Percentiles rank a stretch among this genome's conserved stretches.
These are phyloP conservation scores for Artomyces pyxidatus DNA, from an alignment of 768 basidiomycete genomes.

Conservation along the genomic window DNA sequence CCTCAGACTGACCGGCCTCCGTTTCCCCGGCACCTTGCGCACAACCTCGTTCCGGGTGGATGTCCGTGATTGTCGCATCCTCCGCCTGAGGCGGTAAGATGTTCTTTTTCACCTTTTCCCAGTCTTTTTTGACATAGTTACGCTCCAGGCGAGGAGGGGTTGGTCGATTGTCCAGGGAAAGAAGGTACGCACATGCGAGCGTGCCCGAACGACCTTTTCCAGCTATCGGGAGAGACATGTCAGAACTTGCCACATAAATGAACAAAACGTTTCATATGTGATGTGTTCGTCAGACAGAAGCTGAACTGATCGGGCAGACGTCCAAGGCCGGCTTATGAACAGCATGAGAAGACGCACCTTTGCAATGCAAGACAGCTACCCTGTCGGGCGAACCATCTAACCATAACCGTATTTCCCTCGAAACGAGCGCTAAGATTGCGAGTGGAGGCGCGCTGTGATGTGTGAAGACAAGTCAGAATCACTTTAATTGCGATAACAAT, in stretches of 20 bases:
- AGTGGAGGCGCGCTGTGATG: conserved; percentile 63
- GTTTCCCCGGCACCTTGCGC: neutral
- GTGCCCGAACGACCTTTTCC: conserved; percentile 85
- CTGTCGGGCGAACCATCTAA: conserved; percentile 53
- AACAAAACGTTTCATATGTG: no score
- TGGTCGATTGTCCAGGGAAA: conserved; percentile 45
- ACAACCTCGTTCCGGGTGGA: neutral
- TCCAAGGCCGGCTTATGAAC: no score
- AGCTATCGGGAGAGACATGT: no score
- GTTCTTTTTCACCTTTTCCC: neutral
- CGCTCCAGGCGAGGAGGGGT: conserved; percentile 39
- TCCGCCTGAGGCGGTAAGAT: neutral
- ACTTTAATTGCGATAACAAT: neutral
- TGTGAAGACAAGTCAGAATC: neutral
- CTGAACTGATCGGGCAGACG: no score
- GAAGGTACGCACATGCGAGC: conserved; percentile 74
- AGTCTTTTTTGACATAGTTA: conserved; percentile 39
- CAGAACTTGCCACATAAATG: no score
- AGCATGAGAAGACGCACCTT: conserved; percentile 39
- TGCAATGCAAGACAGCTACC: conserved; percentile 81
- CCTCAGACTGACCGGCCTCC: neutral
- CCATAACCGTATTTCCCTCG: conserved; percentile 70
- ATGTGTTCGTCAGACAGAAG: no score
- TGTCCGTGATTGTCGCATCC: neutral
- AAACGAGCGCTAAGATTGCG: conserved; percentile 61